A percentile compares a stretch with the other conserved stretches of the same genome.
These are phyloP conservation scores for Curvularia hawaiiensis DNA, from an alignment of 2,329 filamentous ascomycete species.

Conservation along the genomic window DNA sequence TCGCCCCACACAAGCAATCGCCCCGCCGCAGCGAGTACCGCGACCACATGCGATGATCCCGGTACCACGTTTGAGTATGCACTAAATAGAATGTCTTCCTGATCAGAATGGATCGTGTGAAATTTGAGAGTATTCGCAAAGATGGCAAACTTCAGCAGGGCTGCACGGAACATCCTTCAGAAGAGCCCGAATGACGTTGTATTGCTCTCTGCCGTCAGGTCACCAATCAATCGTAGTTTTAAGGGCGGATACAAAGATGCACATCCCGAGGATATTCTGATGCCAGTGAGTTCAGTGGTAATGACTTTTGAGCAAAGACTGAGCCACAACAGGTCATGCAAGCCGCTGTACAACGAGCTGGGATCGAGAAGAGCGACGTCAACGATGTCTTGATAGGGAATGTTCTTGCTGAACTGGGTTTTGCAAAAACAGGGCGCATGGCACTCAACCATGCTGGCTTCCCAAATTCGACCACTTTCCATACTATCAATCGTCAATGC, in stretches of 20 bases:
- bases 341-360: constrained; percentile 42
- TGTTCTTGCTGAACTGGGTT: constrained; percentile 79
- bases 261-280: constrained; percentile 80
- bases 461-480: constrained; percentile 83
- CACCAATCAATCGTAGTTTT: constrained; percentile 81
- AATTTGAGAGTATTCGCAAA: constrained; percentile 4
- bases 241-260: constrained; percentile 98
- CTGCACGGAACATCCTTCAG: constrained; percentile 65
- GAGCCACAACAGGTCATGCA: constrained; percentile 72
- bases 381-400: constrained; percentile 62
- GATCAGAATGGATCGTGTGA: constrained; percentile 2
- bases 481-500: constrained; percentile 91
- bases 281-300: constrained; percentile 52
- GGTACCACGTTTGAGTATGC: constrained; percentile 16
- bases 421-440: constrained; percentile 87
- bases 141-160: constrained; percentile 40
- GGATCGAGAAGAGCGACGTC: constrained; percentile 31
- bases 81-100: constrained; percentile 4
- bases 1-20: constrained; percentile 38
- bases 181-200: constrained; percentile 96
- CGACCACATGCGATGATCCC: constrained; percentile 30
- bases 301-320: constrained; percentile 70
- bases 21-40: constrained; percentile 37
- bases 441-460: constrained; percentile 89
- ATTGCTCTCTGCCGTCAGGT: constrained; percentile 87